Base-by-base conservation (phyloP, 2,329 filamentous ascomycete species). In the Penicillium verrucosum region DNA sequence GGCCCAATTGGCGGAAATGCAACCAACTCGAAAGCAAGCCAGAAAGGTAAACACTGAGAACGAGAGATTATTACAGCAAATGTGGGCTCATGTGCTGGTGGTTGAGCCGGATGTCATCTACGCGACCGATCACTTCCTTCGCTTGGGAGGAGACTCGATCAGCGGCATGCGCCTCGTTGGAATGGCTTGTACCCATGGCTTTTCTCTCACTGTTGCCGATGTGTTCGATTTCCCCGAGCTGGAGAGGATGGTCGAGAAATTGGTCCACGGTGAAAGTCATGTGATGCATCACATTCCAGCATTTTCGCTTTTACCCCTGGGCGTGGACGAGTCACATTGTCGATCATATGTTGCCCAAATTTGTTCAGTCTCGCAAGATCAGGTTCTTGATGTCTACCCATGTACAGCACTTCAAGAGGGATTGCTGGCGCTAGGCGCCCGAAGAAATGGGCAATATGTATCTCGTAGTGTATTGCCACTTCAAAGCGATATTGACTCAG, bases 401-500 rank as follows among this genome's bases (percentile, higher is more conserved):
- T 51, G 49, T 7, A 51, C 49, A n/a, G 25, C 49, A 30, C 40
- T 51, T n/a, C 49, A 51, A 18, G 49, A 42, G 23, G 49, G 49
- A 27, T 21, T 51, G 18, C 38, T 51, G 30, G 49, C 49, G 27
- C 29, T 51, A 10, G 29, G 49, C 6, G 21, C 49, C 6, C 25
- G 46, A 27, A 8, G 34, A 29, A 23, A 38, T 8, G 46, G 46
- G 14, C 23, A 40, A 18, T 49, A 49, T 30, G n/a, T 49, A 14
- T 38, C 46, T 11, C 46, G 46, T 25, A 37, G 30, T 48, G 46
- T 49, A 12, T 36, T 49, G 9, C 46, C 34, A 8, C 25, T 49
- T 12, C 34, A 40, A 23, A 21, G 2, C 12, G 23, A 27, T 11
- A 40, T 40, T 18, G 11, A 40, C 11, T 7, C 34, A 36, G 21